Evolutionary conservation across 2,329 filamentous ascomycete species (phyloP).

Genomic region (Canariomyces notabilis): DNA sequence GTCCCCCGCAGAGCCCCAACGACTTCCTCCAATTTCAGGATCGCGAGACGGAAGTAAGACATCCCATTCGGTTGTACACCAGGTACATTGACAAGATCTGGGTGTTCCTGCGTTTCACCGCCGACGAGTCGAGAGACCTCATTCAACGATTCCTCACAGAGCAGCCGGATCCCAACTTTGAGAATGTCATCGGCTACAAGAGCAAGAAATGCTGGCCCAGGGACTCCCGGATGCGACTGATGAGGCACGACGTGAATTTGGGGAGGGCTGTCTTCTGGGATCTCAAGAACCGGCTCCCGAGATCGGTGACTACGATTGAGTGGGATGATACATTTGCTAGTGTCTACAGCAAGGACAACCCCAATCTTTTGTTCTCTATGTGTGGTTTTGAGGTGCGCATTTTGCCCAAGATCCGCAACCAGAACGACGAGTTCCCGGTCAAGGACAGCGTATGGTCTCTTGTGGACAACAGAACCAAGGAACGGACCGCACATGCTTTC

Average conservation of each 20-base stretch:
- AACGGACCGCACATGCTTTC: conserved; percentile 95
- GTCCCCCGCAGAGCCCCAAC: conserved; percentile 87
- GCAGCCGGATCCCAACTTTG: conserved; percentile 97
- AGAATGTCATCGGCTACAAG: conserved; percentile 97
- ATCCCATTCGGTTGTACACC: conserved; percentile 96
- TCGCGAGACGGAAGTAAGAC: conserved; percentile 81
- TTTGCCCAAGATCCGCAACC: conserved; percentile 87
- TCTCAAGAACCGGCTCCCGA: conserved; percentile 89
- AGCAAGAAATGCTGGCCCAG: conserved; percentile 99
- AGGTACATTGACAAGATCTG: conserved; percentile 98
- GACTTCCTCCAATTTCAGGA: conserved; percentile 98
- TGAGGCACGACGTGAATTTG: conserved; percentile 97
- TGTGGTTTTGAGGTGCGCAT: conserved; percentile 96
- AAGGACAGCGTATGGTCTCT: conserved; percentile 99
- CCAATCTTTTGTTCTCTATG: conserved; percentile 96
- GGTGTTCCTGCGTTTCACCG: conserved; percentile 92
- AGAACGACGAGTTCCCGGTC: conserved; percentile 92
- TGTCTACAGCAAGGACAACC: conserved; percentile 96
- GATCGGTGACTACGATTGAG: conserved; percentile 94
- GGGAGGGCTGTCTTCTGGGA: conserved; percentile 99
- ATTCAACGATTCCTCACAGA: conserved; percentile 98
- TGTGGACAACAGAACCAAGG: conserved; percentile 93
- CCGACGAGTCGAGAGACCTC: conserved; percentile 89
- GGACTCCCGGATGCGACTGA: conserved; percentile 94
- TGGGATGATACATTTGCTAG: conserved; percentile 99